These are phyloP conservation scores for Clavulina sp. DNA, from an alignment of 768 basidiomycete genomes.

Conservation along the genomic window DNA sequence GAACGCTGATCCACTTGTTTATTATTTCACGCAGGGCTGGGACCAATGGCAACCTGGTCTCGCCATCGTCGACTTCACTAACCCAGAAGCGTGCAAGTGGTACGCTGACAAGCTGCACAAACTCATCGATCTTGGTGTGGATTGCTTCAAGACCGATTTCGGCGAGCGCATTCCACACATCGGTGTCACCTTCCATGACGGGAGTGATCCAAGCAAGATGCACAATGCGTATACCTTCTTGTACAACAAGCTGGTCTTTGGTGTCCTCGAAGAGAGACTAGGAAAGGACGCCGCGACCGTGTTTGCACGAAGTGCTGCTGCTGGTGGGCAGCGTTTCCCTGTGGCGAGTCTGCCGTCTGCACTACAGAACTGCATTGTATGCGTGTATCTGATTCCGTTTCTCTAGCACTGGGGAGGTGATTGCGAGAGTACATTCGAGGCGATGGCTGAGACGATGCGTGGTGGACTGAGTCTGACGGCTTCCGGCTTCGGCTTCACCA, in stretches of 20 bases:
- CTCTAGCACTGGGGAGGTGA: conserved; percentile 49
- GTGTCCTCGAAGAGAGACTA: conserved; percentile 35
- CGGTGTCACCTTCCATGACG: conserved; percentile 42
- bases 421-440: conserved; percentile 60
- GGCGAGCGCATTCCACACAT: conserved; percentile 60
- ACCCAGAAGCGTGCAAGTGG: conserved; percentile 39
- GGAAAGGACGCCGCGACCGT: conserved; percentile 51
- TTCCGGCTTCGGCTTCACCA: conserved; percentile 55
- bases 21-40: conserved; percentile 19
- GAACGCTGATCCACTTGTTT: no score
- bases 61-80: conserved; percentile 42
- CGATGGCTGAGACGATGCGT: conserved; percentile 58
- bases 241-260: conserved; percentile 57
- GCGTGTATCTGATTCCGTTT: no score
- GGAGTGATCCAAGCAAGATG: conserved; percentile 47
- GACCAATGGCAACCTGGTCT: conserved; percentile 45
- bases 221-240: conserved; percentile 56
- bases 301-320: conserved; percentile 50
- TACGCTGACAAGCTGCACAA: conserved; percentile 30
- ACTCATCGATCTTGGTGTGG: conserved; percentile 38
- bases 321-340: conserved; percentile 45
- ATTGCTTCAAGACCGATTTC: conserved; percentile 54
- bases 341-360: no score
- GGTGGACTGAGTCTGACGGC: conserved; percentile 45
- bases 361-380: no score